Percentiles rank a stretch among this genome's conserved stretches.
Conservation (phyloP, 306 rosid genomes). For the Biancaea sappan region DNA sequence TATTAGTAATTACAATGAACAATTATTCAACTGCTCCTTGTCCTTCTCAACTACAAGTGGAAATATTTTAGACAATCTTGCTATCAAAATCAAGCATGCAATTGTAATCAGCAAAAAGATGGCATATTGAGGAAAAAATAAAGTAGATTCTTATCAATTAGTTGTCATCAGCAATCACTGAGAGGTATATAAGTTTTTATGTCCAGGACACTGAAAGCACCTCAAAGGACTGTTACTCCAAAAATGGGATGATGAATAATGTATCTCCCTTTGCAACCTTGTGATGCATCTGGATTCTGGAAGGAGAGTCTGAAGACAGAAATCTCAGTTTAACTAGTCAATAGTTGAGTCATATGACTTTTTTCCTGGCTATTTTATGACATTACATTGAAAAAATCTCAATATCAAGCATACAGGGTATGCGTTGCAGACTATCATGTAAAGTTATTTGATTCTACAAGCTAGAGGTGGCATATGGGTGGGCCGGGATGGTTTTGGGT, state of each 20-base stretch:
- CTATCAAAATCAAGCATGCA: slow-evolving; percentile 19
- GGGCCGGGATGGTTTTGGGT: too few relatives aligned
- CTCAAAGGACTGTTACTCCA: slow-evolving; percentile 52
- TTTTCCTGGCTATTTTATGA: slow-evolving; percentile 29
- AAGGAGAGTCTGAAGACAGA: slow-evolving; percentile 47
- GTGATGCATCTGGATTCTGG: slow-evolving; percentile 49
- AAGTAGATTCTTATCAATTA: slow-evolving; percentile 25
- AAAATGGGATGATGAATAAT: slow-evolving; percentile 42
- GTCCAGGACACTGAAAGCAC: slow-evolving; percentile 55
- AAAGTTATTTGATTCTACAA: slow-evolving; percentile 40
- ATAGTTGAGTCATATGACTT: slow-evolving; percentile 39
- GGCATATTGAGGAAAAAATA: neutral
- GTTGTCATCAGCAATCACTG: slow-evolving; percentile 33
- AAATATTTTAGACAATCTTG: slow-evolving; percentile 2
- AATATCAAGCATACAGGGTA: slow-evolving; percentile 29
- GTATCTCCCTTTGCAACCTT: slow-evolving; percentile 45
- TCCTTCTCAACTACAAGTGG: neutral
- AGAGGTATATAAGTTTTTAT: slow-evolving; percentile 41
- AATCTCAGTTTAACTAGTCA: slow-evolving; percentile 50
- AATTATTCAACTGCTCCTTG: neutral
- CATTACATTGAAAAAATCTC: slow-evolving; percentile 31
- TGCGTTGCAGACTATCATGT: slow-evolving; percentile 25
- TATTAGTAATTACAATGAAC: neutral
- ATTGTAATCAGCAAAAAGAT: slow-evolving; percentile 15
- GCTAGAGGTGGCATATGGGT: too few relatives aligned